Evolutionary conservation across 345 rosid genomes (phyloP), one percentile per base, ranked within the genome.

Genomic region (Brassica napus): DNA sequence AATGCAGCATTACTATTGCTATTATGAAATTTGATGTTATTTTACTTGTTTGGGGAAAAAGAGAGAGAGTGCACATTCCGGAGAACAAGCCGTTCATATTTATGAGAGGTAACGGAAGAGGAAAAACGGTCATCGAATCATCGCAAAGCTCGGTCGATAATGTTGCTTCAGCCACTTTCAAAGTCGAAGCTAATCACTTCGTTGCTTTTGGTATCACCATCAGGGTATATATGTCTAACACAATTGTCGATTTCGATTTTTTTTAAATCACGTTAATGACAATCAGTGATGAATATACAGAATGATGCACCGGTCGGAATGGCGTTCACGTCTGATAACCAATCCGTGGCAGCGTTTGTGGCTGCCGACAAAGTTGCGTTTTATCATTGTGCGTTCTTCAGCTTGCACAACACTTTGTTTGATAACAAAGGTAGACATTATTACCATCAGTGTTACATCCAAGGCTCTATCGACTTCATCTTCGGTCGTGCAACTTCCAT

Each of bases 391-490:
- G 94, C 91, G 26, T 94, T 94, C 79, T 89, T 77, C 82, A 92
- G 98, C 82, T 89, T 87, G 21, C 98, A 94, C 82, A 92, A 92
- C 82, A 94, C 97, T 14, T 82, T 92, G n/a, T 91, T 92, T 81
- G 98, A 94, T 82, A 87, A 91, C 81, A 94, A 86, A 85, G 98
- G 98, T n/a, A 85, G 97, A 58, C 98, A 94, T 85, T 94, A 86
- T 85, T 94, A 91, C 73, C 84, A 87, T 23, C 76, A 81, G 34
- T 92, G 97, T 87, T 91, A 90, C 84, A 90, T 94, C 44, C 97
- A 92, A 76, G 98, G 98, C 80, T 94, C 94, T 4, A 89, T 94
- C 8, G 98, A 94, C 76, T 94, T 92, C 87, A 92, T 94, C 72
- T 94, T 94, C 39, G 98, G 98, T 75, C 93, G 95, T 0, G 97